Evolutionary conservation across 2,329 filamentous ascomycete genomes (phyloP), one percentile per base, ranked within the genome.

Genomic region (Podosphaera fusca): DNA sequence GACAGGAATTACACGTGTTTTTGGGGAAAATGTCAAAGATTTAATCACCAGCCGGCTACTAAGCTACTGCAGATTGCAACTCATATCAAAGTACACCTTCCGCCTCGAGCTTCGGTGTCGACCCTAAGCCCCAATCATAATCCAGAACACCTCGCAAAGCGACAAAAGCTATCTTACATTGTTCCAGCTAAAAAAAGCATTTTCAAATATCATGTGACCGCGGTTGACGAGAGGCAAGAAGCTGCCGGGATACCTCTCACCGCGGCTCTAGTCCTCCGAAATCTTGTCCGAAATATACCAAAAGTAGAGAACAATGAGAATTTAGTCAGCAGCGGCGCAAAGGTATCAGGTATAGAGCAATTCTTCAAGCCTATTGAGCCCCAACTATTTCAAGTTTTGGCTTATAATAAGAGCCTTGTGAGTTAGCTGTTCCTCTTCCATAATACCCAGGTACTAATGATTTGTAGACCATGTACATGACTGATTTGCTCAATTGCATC

Each of bases 161-260:
- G 61, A 53, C 46, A 50, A 10, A 65, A 63, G 53, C 64, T 60
- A 29, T 67, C 66, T 7, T 69, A 67, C 47, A 59, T 67, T 8
- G 58, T 62, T 3, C 58, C 64, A 1, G 75, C 77, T 47, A 75
- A 74, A 66, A 79, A 74, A 4, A 74, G 81, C 67, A 68, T 69
- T 4, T 67, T 82, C 35, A 69, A 71, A 1, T 76, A 72, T 63
- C 75, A 81, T 60, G 74, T 79, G 64, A 83, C 80, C 3, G 68
- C 73, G 50, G 74, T 73, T 42, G 76, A 80, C 59, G 73, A 73
- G 7, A 70, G 74, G 4, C 71, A 75, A 2, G 77, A 87, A 64
- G 82, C 85, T 2, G 83, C 82, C 0, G 86, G 86, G 4, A 81
- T 90, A 40, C 84, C 86, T n/a, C 74, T 90, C 5, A 85, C 83